These are phyloP conservation scores for Luffa acutangula DNA, from an alignment of 306 rosid genomes.

Conservation along the genomic window DNA sequence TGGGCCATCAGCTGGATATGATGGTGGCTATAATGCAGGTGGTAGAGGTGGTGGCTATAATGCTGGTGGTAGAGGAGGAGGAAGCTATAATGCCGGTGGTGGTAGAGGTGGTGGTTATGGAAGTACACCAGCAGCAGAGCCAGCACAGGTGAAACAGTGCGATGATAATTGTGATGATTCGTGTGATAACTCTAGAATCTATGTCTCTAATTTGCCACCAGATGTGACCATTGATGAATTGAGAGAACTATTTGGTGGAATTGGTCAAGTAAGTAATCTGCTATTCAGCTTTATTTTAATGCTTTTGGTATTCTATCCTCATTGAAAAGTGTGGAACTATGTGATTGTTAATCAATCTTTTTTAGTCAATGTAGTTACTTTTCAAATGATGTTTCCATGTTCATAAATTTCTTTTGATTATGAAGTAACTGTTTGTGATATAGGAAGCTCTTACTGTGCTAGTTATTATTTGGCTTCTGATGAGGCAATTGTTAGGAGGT, in stretches of 20 bases:
- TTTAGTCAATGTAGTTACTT: neutral
- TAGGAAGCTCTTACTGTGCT: neutral
- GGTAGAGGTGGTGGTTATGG: conserved; percentile 60
- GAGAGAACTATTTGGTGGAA: conserved; percentile 91
- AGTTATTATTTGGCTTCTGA: neutral
- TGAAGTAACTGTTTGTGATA: neutral
- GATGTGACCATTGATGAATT: conserved; percentile 87
- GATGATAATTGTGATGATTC: conserved; percentile 75
- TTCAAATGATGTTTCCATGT: neutral
- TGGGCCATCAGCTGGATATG: conserved; percentile 47
- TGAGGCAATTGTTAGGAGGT: neutral
- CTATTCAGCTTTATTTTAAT: conserved; percentile 16
- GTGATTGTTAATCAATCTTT: neutral
- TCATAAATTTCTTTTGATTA: neutral
- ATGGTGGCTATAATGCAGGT: conserved; percentile 38
- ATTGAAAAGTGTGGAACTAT: neutral
- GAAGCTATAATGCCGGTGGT: conserved; percentile 37
- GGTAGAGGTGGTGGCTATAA: conserved; percentile 42
- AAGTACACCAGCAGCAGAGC: conserved; percentile 52
- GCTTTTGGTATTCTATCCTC: neutral
- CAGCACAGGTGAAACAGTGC: conserved; percentile 82
- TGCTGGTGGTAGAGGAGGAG: conserved; percentile 16
- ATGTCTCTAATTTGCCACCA: conserved; percentile 86
- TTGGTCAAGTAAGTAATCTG: conserved; percentile 76
- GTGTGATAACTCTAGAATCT: conserved; percentile 95